phyloP scores from a whole-genome alignment of 495 filamentous ascomycete species.

The Corynascus novoguineensis region DNA sequence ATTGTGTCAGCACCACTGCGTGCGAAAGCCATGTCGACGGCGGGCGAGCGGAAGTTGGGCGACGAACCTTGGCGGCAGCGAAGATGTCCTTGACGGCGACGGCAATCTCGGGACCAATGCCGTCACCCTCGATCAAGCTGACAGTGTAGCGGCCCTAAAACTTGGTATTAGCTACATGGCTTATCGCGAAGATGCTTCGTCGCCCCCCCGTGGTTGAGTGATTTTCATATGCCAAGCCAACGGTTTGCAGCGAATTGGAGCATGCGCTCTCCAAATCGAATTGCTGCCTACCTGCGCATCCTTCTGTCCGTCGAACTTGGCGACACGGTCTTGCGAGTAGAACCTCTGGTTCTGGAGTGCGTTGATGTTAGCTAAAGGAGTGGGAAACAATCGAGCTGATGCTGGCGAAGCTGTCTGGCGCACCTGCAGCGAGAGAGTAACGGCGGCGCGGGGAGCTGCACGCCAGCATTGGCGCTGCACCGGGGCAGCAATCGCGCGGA shows the following conservation, averaged over 20 bases:
- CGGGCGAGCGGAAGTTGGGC: constrained; percentile 19
- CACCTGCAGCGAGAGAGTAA: constrained; percentile 43
- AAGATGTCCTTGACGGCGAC: constrained; percentile 98
- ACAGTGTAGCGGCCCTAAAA: constrained; percentile 86
- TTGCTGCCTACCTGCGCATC: constrained; percentile 67
- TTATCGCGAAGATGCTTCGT: background rate
- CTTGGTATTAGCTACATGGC: constrained; percentile 17
- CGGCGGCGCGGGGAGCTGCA: constrained; percentile 41
- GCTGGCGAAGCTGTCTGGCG: constrained; percentile 11
- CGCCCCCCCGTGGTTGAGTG: constrained; percentile 32
- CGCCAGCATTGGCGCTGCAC: constrained; percentile 48
- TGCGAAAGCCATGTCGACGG: constrained; percentile 11
- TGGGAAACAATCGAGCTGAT: background rate
- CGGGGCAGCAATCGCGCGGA: constrained; percentile 48
- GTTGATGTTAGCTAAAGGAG: background rate
- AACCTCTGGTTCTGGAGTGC: constrained; percentile 39
- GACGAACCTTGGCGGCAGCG: constrained; percentile 78
- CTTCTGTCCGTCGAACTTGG: constrained; percentile 87
- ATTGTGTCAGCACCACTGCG: constrained; percentile 1
- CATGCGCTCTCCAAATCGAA: background rate
- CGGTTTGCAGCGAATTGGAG: constrained; percentile 6
- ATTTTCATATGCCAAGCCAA: constrained; percentile 34
- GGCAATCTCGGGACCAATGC: constrained; percentile 95
- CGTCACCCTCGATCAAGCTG: constrained; percentile 96
- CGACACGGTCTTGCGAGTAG: constrained; percentile 66